These are phyloP conservation scores for Grosmannia clavigera DNA, from an alignment of 2,329 filamentous ascomycete genomes.

Conservation along the genomic window DNA sequence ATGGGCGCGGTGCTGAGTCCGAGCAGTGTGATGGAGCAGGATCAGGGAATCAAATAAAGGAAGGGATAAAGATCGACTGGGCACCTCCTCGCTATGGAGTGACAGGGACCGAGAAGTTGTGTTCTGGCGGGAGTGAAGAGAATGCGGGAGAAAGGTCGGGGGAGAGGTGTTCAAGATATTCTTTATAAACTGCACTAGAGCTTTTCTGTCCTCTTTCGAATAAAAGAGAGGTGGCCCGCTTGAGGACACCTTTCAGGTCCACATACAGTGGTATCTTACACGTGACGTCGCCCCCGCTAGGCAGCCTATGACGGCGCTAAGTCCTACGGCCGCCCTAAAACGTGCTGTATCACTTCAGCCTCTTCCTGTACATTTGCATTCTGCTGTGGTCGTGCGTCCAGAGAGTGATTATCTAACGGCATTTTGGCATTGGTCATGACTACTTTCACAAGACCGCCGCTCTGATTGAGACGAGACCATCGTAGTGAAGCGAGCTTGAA, in stretches of 20 bases:
- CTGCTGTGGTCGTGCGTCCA: too few relatives aligned
- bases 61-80: neutral
- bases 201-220: constrained; percentile 9
- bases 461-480: too few relatives aligned
- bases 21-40: neutral
- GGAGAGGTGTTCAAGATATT: neutral
- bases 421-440: too few relatives aligned
- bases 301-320: neutral
- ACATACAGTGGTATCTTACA: neutral
- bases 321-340: too few relatives aligned
- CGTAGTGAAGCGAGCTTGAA: too few relatives aligned
- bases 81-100: neutral
- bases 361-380: too few relatives aligned
- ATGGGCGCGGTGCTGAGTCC: neutral
- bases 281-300: neutral
- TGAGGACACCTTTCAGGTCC: constrained; percentile 14
- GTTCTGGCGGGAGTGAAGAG: neutral
- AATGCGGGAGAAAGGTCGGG: neutral
- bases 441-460: too few relatives aligned
- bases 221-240: constrained; percentile 10
- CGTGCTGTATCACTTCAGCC: too few relatives aligned
- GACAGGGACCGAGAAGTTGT: neutral
- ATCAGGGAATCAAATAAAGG: constrained; percentile 1
- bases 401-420: too few relatives aligned
- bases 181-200: constrained; percentile 4